Evolutionary conservation across 2,329 filamentous ascomycete genomes (phyloP), one percentile per base, ranked within the genome.

Genomic region (Scytalidium lignicola): DNA sequence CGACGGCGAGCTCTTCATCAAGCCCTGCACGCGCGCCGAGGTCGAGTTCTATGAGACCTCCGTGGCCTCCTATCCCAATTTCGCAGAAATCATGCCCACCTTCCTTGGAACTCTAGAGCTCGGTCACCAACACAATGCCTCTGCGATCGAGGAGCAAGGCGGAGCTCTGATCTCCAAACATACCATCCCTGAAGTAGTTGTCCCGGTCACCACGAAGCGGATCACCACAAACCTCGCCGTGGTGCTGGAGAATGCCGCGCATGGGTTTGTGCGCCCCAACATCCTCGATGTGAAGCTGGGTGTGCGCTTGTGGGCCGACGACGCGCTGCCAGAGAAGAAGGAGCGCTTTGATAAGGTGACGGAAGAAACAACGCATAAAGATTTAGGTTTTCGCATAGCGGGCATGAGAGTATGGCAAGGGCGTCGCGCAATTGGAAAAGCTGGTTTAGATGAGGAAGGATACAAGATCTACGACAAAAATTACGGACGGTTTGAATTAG

Each of bases 211-310:
- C 3, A 55, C 54, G 22, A 64, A 60, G 52, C 62, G 58, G 37
- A 91, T 97, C 52, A 76, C 81, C 20, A 96, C 90, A 0, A 83
- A 90, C 48, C 75, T 82, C 48, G 88, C 88, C 2, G 84, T 96
- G 17, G 90, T 95, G 12, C 74, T 97, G 22, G 86, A 91, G 63
- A 96, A 96, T 65, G 80, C 88, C 6, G 84, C 90, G 0, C 78
- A 80, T 55, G 90, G 89, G 1, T 97, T 91, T 73, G 80, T 79
- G 60, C 79, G 81, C 51, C 90, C 93, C 6, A 97, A 96, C 59
- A 90, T 99, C 7, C 74, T 99, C 50, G 93, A 99, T 64, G 80
- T 95, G 56, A 99, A 99, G 71, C 80, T 99, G 18, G 93, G 93
- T 41, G 78, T 83, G 44, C 80, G 88, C 26, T 72, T 99, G 5